Conservation (phyloP, 2,329 filamentous ascomycete genomes). For the Venturiaceae sp. region DNA sequence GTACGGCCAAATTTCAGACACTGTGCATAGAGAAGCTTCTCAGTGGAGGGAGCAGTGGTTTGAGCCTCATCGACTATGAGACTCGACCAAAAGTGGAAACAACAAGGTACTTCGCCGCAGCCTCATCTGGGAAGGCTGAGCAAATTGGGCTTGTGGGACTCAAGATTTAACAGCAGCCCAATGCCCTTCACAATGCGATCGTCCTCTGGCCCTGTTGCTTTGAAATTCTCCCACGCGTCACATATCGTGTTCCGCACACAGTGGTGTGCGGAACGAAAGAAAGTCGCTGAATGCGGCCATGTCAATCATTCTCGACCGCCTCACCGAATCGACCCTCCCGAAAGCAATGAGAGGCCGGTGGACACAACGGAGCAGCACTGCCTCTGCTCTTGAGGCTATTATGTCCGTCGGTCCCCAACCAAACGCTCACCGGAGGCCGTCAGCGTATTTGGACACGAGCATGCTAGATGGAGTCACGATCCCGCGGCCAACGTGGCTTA, state of each 20-base stretch:
- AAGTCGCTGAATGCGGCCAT: not conserved
- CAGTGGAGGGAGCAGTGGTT: not conserved
- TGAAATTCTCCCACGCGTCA: not conserved
- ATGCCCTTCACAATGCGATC: not conserved
- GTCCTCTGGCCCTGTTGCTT: not conserved
- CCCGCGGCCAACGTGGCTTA: not conserved
- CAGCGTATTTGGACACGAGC: not conserved
- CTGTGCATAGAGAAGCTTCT: not conserved
- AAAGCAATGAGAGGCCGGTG: not conserved
- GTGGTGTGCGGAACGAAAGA: not conserved
- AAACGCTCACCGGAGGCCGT: not conserved
- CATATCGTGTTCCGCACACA: not conserved
- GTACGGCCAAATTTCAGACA: not conserved
- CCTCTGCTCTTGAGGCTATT: not conserved
- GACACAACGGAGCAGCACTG: not conserved
- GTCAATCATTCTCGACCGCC: not conserved
- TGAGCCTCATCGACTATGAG: not conserved
- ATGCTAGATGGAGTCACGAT: not conserved
- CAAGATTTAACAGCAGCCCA: not conserved
- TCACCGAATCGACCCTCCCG: not conserved
- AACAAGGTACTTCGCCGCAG: not conserved
- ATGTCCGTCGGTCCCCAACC: not conserved
- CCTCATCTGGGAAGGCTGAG: not conserved
- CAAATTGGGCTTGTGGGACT: not conserved
- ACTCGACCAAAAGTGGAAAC: not conserved